These are phyloP conservation scores for Neurospora cerealis DNA, from an alignment of 495 filamentous ascomycete genomes.

Conservation along the genomic window DNA sequence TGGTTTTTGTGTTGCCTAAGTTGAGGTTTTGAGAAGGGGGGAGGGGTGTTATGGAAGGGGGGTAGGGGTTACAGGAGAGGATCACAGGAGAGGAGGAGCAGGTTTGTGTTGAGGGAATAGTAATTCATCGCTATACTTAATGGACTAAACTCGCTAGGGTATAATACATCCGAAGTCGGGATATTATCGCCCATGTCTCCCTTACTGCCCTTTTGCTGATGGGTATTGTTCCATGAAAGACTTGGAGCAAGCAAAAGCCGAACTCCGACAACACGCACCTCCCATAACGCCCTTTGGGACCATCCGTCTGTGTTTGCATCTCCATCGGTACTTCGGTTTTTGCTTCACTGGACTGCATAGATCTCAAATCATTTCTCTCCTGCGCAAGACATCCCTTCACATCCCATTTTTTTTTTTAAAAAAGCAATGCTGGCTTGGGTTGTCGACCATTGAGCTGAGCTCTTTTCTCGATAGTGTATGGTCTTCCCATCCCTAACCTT, in stretches of 20 bases:
- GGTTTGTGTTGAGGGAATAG: background rate
- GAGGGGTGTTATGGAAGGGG: too few relatives aligned
- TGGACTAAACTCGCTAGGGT: background rate
- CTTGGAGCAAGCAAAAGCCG: background rate
- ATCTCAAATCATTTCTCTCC: background rate
- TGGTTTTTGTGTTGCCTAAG: conserved; percentile 79
- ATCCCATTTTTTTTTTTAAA: background rate
- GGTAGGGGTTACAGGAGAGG: background rate
- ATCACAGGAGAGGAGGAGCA: background rate
- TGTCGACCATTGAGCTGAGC: background rate
- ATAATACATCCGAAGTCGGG: background rate
- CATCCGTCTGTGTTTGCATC: background rate
- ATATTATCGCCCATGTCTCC: background rate
- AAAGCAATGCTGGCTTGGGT: background rate
- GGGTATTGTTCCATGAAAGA: background rate
- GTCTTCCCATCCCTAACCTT: too few relatives aligned
- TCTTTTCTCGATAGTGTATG: background rate
- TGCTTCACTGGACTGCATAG: background rate
- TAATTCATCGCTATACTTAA: background rate
- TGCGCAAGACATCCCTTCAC: background rate
- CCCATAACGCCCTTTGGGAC: background rate
- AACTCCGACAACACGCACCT: background rate
- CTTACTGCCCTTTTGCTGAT: background rate
- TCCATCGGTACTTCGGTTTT: background rate
- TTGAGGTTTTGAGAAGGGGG: conserved; percentile 56